Base-by-base conservation (phyloP, 106 monocot genomes). In the Chionographis japonica region DNA sequence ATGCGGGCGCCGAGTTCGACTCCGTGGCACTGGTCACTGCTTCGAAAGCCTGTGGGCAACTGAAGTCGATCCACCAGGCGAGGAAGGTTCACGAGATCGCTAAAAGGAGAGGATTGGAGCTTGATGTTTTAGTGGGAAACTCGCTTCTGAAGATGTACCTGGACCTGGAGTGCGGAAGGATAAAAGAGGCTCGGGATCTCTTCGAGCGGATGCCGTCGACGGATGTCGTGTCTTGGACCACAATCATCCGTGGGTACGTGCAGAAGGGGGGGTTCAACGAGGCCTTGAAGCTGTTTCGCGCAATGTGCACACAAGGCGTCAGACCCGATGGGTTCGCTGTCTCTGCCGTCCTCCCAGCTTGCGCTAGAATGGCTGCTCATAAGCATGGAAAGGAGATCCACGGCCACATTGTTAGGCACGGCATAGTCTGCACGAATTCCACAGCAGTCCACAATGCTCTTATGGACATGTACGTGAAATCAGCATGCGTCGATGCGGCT, bases 401-500 rank as follows among this genome's bases (percentile, higher is more conserved):
- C 46, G 75, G 59, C 1, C 61, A 70, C 69, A 58, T 73, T 2
- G 13, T 81, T n/a, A 27, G 88, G 46, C 67, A 62, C 18, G n/a
- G 27, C 9, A 13, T 78, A 27, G 27, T 27, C 36, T 43, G 14
- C 4, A 59, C 56, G 51, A 62, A 61, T 27, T 6, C 39, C 17
- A 27, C 75, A 0, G 75, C 75, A 0, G 75, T 84, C 2, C 60
- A 61, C 10, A 88, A 88, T 51, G 88, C 88, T 3, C 72, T 88
- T 38, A 76, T 81, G 69, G 88, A 84, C 17, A 84, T 84, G 84
- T 84, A 84, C 37, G 73, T 76, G 36, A 88, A 88, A 42, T 80
- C 88, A 0, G 84, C 84, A 8, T 63, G 62, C 17, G 12, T 88
- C n/a, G 70, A 78, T 0, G 38, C 9, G 13, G 88, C 81, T 3